Percentiles rank a stretch among this genome's conserved stretches.
These are phyloP conservation scores for Cornus suecica DNA, from an alignment of 148 eudicot species.

Conservation along the genomic window DNA sequence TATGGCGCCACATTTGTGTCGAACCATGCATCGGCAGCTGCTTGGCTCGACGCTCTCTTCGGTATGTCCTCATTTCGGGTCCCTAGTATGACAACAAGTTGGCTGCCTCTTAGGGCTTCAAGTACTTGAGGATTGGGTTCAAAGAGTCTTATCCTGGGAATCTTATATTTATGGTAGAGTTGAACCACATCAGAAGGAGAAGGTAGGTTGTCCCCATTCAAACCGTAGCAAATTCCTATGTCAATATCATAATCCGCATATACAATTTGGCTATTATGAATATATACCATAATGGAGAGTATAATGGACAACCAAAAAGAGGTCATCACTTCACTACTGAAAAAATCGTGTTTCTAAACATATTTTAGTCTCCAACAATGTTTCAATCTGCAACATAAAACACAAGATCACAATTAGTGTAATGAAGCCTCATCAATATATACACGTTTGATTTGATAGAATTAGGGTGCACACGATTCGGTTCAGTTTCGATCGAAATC, in stretches of 20 bases:
- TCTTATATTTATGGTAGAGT: slow-evolving; percentile 24
- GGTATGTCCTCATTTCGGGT: slow-evolving; percentile 34
- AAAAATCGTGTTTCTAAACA: too few species aligned
- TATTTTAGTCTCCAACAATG: too few species aligned
- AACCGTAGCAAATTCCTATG: slow-evolving; percentile 50
- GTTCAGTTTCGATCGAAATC: too few species aligned
- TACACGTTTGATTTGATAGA: too few species aligned
- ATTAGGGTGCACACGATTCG: too few species aligned
- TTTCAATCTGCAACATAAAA: neutral
- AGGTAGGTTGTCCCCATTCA: slow-evolving; percentile 48
- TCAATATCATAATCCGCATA: slow-evolving; percentile 3
- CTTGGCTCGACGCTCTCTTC: slow-evolving; percentile 25
- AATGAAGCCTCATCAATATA: too few species aligned
- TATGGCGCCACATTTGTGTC: slow-evolving; percentile 30
- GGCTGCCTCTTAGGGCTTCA: slow-evolving; percentile 46
- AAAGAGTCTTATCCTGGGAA: slow-evolving; percentile 42
- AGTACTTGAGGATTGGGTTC: slow-evolving; percentile 47
- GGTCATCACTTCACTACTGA: too few species aligned
- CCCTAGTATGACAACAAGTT: slow-evolving; percentile 42
- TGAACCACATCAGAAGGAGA: slow-evolving; percentile 30
- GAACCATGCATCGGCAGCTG: slow-evolving; percentile 34
- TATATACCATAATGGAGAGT: neutral
- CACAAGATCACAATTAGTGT: too few species aligned
- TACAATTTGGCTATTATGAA: neutral
- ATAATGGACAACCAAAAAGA: neutral